Conservation (phyloP, 108 stramenopile species). For the Skeletonema costatum region DNA sequence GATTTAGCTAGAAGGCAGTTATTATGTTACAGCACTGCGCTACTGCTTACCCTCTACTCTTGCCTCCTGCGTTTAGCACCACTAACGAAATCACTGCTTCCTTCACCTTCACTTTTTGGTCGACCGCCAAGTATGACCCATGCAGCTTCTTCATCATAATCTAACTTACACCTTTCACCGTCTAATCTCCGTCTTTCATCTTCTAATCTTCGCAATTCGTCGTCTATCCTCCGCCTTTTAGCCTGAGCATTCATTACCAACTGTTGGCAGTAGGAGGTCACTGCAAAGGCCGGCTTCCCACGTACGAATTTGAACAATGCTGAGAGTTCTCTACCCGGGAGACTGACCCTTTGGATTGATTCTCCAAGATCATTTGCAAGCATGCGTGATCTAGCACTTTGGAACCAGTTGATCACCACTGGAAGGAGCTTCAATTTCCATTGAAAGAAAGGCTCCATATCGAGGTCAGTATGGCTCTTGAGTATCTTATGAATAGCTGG, state of each 20-base stretch:
- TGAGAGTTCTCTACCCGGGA: background rate
- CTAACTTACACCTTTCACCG: background rate
- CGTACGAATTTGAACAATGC: background rate
- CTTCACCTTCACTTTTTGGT: background rate
- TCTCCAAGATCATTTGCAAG: background rate
- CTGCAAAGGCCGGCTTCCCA: background rate
- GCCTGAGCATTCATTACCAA: background rate
- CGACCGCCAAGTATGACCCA: background rate
- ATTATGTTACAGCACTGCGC: no score
- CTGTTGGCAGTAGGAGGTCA: background rate
- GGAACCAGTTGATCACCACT: background rate
- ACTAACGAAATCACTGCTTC: background rate
- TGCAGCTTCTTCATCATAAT: background rate
- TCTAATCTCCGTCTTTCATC: background rate
- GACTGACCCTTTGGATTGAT: background rate
- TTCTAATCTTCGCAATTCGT: background rate
- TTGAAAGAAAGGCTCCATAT: background rate
- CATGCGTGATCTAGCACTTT: background rate
- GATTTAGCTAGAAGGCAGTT: no score
- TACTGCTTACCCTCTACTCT: background rate
- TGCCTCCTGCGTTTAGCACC: background rate
- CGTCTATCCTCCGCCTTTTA: background rate
- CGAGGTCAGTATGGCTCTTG: background rate
- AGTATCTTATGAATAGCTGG: background rate
- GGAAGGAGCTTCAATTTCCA: conserved; percentile 9